A percentile compares a stretch with the other conserved stretches of the same genome.
These are phyloP conservation scores for Metschnikowia similis DNA, from an alignment of 805 yeast genomes.

Conservation along the genomic window DNA sequence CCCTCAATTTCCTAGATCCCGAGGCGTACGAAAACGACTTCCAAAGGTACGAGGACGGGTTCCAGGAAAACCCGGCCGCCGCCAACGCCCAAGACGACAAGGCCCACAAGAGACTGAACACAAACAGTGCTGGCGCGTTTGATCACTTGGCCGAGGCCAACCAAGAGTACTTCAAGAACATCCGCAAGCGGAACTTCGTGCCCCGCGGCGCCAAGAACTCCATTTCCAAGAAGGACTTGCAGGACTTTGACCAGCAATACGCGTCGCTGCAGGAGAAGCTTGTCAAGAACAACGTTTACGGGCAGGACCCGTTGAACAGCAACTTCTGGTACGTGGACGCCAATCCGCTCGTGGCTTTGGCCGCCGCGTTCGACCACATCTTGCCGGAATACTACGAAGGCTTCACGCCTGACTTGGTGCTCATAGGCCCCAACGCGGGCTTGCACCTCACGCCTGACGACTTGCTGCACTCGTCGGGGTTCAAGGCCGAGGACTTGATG, in stretches of 20 bases:
- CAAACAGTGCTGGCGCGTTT: constrained; percentile 23
- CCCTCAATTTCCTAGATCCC: constrained; percentile 19
- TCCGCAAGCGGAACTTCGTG: constrained; percentile 13
- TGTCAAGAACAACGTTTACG: constrained; percentile 16
- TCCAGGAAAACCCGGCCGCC: too few relatives aligned
- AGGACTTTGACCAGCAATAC: not conserved
- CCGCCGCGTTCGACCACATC: constrained; percentile 24
- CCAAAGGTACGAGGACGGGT: constrained; percentile 15
- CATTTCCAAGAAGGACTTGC: constrained; percentile 7
- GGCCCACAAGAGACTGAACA: not conserved
- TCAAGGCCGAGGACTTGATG: constrained; percentile 8
- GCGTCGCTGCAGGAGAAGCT: not conserved
- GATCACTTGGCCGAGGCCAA: constrained; percentile 29
- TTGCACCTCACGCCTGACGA: constrained; percentile 9
- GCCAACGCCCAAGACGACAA: not conserved
- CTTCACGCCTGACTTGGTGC: constrained; percentile 29
- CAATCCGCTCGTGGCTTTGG: constrained; percentile 22
- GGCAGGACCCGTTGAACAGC: constrained; percentile 33
- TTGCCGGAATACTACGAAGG: constrained; percentile 23
- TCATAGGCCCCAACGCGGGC: constrained; percentile 35
- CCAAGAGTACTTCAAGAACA: constrained; percentile 26
- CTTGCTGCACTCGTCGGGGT: not conserved
- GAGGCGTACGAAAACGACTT: not conserved
- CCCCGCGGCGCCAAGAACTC: constrained; percentile 21
- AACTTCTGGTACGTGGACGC: constrained; percentile 33